A percentile compares a stretch with the other conserved stretches of the same genome.
Conservation (phyloP, 2,329 filamentous ascomycete genomes). For the Juglanconis juglandina region DNA sequence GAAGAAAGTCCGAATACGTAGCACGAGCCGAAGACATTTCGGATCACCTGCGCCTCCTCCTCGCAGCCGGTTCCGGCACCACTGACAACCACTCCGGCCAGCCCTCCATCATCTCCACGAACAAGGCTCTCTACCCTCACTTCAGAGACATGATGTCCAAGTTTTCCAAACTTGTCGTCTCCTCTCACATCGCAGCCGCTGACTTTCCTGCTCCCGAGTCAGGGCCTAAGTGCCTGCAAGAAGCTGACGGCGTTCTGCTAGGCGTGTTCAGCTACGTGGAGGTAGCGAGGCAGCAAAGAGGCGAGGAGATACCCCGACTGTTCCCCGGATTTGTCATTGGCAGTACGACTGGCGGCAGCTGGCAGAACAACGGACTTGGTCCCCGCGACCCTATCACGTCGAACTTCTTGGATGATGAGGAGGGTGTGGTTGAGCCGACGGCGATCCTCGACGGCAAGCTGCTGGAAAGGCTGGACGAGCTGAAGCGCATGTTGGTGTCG, state of each 20-base stretch:
- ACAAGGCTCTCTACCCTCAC: slow-evolving; percentile 94
- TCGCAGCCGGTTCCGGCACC: slow-evolving; percentile 94
- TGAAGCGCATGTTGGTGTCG: slow-evolving; percentile 79
- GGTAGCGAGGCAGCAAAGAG: slow-evolving; percentile 86
- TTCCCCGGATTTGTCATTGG: slow-evolving; percentile 91
- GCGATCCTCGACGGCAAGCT: slow-evolving; percentile 71
- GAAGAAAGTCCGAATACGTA: slow-evolving; percentile 85
- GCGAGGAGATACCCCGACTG: slow-evolving; percentile 88
- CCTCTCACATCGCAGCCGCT: slow-evolving; percentile 92
- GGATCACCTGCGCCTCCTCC: slow-evolving; percentile 84
- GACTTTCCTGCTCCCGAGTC: slow-evolving; percentile 95
- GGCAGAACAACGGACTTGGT: slow-evolving; percentile 70
- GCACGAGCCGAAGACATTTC: slow-evolving; percentile 96
- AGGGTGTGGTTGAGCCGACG: slow-evolving; percentile 67
- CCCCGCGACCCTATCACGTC: slow-evolving; percentile 70
- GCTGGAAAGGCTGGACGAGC: slow-evolving; percentile 78
- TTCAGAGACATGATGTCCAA: slow-evolving; percentile 99
- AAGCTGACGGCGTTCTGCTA: slow-evolving; percentile 92
- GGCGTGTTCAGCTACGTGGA: slow-evolving; percentile 97
- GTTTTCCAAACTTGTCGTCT: slow-evolving; percentile 98
- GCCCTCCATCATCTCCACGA: slow-evolving; percentile 97
- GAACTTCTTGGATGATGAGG: slow-evolving; percentile 82
- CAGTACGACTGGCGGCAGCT: slow-evolving; percentile 78
- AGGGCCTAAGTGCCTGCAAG: slow-evolving; percentile 89
- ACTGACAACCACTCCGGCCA: slow-evolving; percentile 99